These are phyloP conservation scores for Aspergillus ruber DNA, from an alignment of 2,329 filamentous ascomycete species.

Conservation along the genomic window DNA sequence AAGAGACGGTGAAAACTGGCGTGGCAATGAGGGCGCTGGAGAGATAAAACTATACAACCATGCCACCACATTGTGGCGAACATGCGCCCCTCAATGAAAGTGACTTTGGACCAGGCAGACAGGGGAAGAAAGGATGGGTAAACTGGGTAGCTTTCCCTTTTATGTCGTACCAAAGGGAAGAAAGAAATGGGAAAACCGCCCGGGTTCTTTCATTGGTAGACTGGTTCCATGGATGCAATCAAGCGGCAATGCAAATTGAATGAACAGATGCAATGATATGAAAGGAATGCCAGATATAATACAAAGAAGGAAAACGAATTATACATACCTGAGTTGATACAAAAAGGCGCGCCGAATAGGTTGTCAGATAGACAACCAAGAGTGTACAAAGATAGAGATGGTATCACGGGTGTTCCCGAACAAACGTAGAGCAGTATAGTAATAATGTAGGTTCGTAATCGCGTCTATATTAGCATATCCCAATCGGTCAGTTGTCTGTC, in stretches of 20 bases:
- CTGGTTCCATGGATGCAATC: neutral
- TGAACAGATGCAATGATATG: too few relatives aligned
- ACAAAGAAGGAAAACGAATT: neutral
- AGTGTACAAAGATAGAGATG: neutral
- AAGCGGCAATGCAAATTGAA: neutral
- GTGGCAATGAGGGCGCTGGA: too few relatives aligned
- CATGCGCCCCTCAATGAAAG: neutral
- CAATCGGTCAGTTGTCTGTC: slow-evolving; percentile 3
- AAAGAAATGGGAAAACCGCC: neutral
- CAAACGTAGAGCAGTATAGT: slow-evolving; percentile 10
- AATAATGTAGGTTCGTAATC: slow-evolving; percentile 19
- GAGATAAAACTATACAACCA: too few relatives aligned
- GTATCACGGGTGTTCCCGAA: neutral
- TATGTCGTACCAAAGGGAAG: neutral
- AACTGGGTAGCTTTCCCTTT: neutral
- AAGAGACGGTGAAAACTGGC: too few relatives aligned
- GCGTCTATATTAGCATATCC: slow-evolving; percentile 14
- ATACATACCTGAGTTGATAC: neutral
- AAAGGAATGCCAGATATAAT: neutral
- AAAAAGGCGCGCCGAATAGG: neutral
- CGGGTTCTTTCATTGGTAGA: neutral
- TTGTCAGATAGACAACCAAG: neutral
- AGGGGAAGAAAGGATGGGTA: neutral
- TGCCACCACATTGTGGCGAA: neutral
- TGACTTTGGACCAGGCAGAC: neutral